Base-by-base conservation (phyloP, 306 rosid genomes). In the Echinosophora koreensis region DNA sequence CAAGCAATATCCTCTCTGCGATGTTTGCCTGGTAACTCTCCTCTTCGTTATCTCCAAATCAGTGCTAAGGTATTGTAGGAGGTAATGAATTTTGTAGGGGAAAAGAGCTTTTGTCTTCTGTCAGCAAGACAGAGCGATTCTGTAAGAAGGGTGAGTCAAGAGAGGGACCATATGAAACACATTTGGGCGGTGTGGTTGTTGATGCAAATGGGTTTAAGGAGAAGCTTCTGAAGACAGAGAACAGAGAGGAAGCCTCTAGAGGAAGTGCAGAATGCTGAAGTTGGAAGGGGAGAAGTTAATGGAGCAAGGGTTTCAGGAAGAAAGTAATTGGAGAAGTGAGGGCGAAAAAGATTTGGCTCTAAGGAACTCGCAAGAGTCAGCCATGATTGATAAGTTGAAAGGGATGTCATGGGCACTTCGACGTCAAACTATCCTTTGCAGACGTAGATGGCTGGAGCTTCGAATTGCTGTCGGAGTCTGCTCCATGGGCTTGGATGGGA, bases 101-200 rank as follows among this genome's bases (percentile, higher is more conserved):
- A 88, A 81, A 71, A 82, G 83, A 73, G 97, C 89, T 51, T 89
- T 89, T 77, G 66, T 89, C 85, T 92, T 95, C 80, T 95, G 98
- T 81, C 93, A 92, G 56, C 90, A 89, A 50, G 98, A 95, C 62
- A 88, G 97, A 71, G 97, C 97, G 47, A 90, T 95, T 66, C 83
- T 95, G 0, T 95, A 97, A 86, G 79, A 85, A 63, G 97, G 89
- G 22, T 95, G 98, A 28, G 30, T 28, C 30, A 35, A 39, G 89
- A 88, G 80, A 86, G 86, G 77, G 96, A 88, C 39, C 50, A 8
- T 60, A 47, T 81, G 52, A 79, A 67, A 73, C 42, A 7, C 0
- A 79, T 27, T 59, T 81, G 10, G 77, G 58, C 50, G 65, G 50
- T 2, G 39, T 81, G 15, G 65, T 74, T 10, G 57, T 27, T 32